Base-by-base conservation (phyloP, 2,329 filamentous ascomycete genomes). In the Alternaria gansuensis region DNA sequence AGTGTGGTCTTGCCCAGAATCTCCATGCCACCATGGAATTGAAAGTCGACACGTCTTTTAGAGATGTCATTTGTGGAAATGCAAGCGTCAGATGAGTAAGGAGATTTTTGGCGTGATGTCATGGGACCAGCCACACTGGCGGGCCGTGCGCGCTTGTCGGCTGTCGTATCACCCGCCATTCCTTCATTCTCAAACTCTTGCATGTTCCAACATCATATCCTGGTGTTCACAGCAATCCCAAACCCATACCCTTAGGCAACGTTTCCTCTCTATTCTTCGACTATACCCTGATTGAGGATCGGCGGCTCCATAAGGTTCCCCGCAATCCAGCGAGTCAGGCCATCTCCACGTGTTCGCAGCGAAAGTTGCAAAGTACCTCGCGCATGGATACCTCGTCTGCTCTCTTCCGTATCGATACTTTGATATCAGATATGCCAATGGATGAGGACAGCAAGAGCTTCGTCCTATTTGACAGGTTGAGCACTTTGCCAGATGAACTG, bases 401-500 rank as follows among this genome's bases (percentile, higher is more conserved):
- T 24, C n/a, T 41, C 14, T 41, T 28, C 3, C 46, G 24, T 31
- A 57, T 41, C 44, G 26, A 17, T 45, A 54, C 46, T 11, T 33
- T 23, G 40, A 52, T 40, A 29, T 55, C 51, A 40, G 49, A 34
- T 21, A 51, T 51, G 36, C 29, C 50, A 11, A 17, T 29, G 14
- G 53, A 60, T 23, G 41, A 40, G 28, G 41, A 48, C 60, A 50
- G 24, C n/a, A 48, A 33, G 3, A 37, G 33, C 31, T 33, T 24
- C 46, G 34, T 34, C 40, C 29, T 29, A 23, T 17, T 51, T 40
- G 69, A 71, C 37, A 62, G 46, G 23, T 45, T 71, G 29, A 66
- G 63, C 26, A 57, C 54, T 4, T 57, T 75, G 24, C 71, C 72
- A 9, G 72, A 75, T 52, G 72, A 72, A 51, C 57, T 75, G n/a